Conservation (phyloP, 1,139 yeast genomes). For the Saccharomyces pastorianus region DNA sequence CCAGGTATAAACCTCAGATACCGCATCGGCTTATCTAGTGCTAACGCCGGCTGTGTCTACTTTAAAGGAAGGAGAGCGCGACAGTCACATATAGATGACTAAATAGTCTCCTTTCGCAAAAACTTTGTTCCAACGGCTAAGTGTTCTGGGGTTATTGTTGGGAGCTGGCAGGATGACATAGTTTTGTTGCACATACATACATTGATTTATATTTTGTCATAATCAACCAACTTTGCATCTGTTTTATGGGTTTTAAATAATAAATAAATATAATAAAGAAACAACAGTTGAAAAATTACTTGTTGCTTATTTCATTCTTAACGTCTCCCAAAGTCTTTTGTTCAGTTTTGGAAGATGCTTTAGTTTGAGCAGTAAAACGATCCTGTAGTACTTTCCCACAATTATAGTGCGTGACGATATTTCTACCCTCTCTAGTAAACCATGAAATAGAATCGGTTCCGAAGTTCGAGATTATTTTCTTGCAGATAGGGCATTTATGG, state of each 20-base stretch:
- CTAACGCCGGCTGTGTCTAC: too few species aligned
- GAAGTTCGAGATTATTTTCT: conserved; percentile 14
- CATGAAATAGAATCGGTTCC: conserved; percentile 20
- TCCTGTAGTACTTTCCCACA: conserved; percentile 1
- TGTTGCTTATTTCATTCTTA: neutral
- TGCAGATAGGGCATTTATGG: conserved; percentile 25
- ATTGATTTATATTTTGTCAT: too few species aligned
- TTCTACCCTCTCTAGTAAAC: conserved; percentile 13
- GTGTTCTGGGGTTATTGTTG: too few species aligned
- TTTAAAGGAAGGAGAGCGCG: too few species aligned
- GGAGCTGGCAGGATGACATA: too few species aligned
- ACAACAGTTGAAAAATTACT: neutral
- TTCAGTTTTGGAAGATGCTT: neutral
- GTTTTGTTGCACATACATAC: too few species aligned
- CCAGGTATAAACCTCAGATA: too few species aligned
- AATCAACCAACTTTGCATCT: too few species aligned
- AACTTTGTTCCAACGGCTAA: too few species aligned
- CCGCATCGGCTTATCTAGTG: too few species aligned
- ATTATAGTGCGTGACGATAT: neutral
- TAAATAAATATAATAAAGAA: neutral
- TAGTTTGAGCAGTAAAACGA: neutral
- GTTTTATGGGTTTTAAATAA: neutral
- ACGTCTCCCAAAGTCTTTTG: neutral
- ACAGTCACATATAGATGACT: too few species aligned
- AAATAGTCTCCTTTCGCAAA: too few species aligned